Conservation (phyloP, 768 basidiomycete species). For the Tulasnella sp. region DNA sequence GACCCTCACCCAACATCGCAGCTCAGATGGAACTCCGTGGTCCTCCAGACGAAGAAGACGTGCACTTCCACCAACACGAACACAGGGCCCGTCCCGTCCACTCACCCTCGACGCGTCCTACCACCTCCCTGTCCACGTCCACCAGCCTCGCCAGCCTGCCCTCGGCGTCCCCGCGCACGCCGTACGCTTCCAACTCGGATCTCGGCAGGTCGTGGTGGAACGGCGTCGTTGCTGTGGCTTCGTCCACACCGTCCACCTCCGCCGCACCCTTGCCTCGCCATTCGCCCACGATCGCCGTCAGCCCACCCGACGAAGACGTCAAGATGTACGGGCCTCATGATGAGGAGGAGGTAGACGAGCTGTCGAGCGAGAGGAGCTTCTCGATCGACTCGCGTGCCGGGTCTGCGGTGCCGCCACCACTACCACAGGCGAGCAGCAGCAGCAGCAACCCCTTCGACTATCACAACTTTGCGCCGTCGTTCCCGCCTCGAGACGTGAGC, state of each 20-base stretch:
- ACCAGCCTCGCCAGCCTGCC: background rate
- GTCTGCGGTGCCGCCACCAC: background rate
- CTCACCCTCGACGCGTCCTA: background rate
- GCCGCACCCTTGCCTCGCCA: background rate
- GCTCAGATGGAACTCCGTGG: background rate
- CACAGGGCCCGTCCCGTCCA: background rate
- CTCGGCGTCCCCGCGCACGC: background rate
- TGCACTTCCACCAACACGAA: background rate
- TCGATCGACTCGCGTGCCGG: background rate
- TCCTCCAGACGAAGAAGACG: background rate
- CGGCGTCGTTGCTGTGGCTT: background rate
- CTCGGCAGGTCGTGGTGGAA: background rate
- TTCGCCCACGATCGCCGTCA: background rate
- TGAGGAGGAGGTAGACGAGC: background rate
- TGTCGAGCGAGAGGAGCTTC: background rate
- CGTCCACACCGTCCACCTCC: background rate
- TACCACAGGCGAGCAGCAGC: too few relatives aligned
- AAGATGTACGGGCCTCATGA: background rate
- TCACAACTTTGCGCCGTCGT: background rate
- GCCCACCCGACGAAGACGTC: background rate
- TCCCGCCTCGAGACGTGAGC: background rate
- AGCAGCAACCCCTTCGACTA: background rate
- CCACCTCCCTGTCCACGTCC: background rate
- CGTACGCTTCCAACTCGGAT: background rate
- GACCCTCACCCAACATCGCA: background rate